Evolutionary conservation across 306 rosid species (phyloP).

Genomic region (Trifolium pratense): DNA sequence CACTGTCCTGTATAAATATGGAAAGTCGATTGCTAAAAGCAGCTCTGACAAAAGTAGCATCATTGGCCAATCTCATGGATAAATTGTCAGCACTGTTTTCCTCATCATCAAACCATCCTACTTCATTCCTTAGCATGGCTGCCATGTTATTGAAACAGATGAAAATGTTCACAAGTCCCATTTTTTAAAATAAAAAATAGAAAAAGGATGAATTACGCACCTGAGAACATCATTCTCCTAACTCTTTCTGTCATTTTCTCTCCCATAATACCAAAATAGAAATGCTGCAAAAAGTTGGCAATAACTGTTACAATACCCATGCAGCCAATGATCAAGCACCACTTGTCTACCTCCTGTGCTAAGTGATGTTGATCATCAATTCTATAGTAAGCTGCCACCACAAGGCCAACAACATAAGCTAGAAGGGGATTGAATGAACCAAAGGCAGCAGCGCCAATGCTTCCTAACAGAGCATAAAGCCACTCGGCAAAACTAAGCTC

Average conservation of each 20-base stretch:
- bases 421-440: conserved; percentile 98
- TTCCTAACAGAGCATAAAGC: conserved; percentile 96
- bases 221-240: conserved; percentile 99
- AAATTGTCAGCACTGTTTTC: conserved; percentile 95
- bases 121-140: conserved; percentile 98
- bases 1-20: conserved; percentile 94
- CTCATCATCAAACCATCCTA: conserved; percentile 97
- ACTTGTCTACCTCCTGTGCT: conserved; percentile 68
- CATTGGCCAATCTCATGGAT: conserved; percentile 98
- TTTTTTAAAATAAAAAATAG: conserved; percentile 26
- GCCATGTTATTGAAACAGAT: conserved; percentile 51
- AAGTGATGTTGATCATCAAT: conserved; percentile 46
- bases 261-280: conserved; percentile 98
- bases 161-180: conserved; percentile 39
- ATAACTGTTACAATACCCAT: conserved; percentile 96
- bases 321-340: conserved; percentile 94
- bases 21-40: conserved; percentile 98
- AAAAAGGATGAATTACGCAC: conserved; percentile 49
- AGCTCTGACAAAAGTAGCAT: conserved; percentile 97
- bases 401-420: conserved; percentile 87
- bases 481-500: conserved; percentile 92
- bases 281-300: conserved; percentile 98
- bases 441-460: conserved; percentile 95
- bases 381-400: conserved; percentile 84
- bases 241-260: conserved; percentile 99